Conservation (phyloP, 2,329 filamentous ascomycete genomes). For the Tolypocladium inflatum region DNA sequence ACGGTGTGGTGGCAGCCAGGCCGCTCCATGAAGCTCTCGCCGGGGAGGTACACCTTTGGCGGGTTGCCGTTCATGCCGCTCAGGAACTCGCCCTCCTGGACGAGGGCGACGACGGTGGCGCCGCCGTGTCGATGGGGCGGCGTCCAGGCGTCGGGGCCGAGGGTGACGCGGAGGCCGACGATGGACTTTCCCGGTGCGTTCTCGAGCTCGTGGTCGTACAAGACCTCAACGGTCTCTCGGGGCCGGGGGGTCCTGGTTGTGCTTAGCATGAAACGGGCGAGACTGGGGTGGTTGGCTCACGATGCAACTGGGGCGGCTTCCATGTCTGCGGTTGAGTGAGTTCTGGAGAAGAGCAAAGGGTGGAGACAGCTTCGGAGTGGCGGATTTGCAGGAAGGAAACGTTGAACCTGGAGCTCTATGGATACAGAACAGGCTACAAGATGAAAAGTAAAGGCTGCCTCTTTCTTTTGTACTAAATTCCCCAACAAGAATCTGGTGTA, state of each 20-base stretch:
- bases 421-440: not conserved
- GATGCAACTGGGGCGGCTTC: not conserved
- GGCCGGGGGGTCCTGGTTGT: slow-evolving; percentile 3
- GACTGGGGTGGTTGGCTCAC: not conserved
- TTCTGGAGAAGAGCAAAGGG: not conserved
- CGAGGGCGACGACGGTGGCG: slow-evolving; percentile 27
- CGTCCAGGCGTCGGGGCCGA: slow-evolving; percentile 24
- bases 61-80: slow-evolving; percentile 41
- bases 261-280: not conserved
- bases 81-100: slow-evolving; percentile 27
- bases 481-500: not conserved
- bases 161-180: slow-evolving; percentile 25
- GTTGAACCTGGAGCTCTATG: not conserved
- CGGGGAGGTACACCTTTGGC: slow-evolving; percentile 23
- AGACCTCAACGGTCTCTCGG: slow-evolving; percentile 2
- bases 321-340: not conserved
- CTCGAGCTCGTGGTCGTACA: slow-evolving; percentile 19
- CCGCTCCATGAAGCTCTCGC: slow-evolving; percentile 31
- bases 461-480: not conserved
- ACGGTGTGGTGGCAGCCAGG: slow-evolving; percentile 39
- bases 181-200: slow-evolving; percentile 30
- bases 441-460: not conserved
- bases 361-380: not conserved
- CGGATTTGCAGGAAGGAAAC: not conserved
- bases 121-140: slow-evolving; percentile 37